phyloP scores from a whole-genome alignment of 768 basidiomycete genomes.

The Pleurotus pulmonarius region DNA sequence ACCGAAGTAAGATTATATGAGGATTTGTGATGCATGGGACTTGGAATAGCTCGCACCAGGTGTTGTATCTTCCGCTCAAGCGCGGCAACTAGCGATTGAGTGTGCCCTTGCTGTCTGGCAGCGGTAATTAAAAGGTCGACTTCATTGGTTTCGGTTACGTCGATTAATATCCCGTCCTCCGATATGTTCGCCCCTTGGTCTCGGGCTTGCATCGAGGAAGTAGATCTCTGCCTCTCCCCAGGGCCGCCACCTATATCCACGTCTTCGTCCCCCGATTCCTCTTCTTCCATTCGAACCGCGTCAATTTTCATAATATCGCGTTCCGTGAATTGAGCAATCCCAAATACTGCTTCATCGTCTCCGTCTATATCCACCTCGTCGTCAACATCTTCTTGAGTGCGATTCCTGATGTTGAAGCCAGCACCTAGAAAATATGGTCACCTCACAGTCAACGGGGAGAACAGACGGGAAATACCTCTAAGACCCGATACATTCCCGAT shows the following conservation, averaged over 20 bases:
- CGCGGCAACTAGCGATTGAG: constrained; percentile 44
- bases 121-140: constrained; percentile 45
- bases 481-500: constrained; percentile 44
- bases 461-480: constrained; percentile 27
- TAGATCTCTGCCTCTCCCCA: constrained; percentile 16
- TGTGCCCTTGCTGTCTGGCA: constrained; percentile 47
- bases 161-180: constrained; percentile 32
- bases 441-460: neutral
- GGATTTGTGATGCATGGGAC: neutral
- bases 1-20: constrained; percentile 3
- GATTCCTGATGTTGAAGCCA: constrained; percentile 67
- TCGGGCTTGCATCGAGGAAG: too few species aligned
- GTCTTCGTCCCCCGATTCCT: constrained; percentile 41
- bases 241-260: constrained; percentile 51
- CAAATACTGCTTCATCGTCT: constrained; percentile 64
- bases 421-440: constrained; percentile 39
- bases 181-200: too few species aligned
- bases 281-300: constrained; percentile 23
- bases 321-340: constrained; percentile 74
- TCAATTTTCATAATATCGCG: constrained; percentile 51
- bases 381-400: constrained; percentile 60
- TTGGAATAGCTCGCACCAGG: constrained; percentile 38
- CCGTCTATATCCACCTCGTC: constrained; percentile 82
- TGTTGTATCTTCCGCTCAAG: constrained; percentile 60
- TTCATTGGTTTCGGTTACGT: constrained; percentile 38